Percentiles rank a stretch among this genome's conserved stretches.
Conservation (phyloP, 495 filamentous ascomycete genomes). For the Chlorociboria aeruginascens region DNA sequence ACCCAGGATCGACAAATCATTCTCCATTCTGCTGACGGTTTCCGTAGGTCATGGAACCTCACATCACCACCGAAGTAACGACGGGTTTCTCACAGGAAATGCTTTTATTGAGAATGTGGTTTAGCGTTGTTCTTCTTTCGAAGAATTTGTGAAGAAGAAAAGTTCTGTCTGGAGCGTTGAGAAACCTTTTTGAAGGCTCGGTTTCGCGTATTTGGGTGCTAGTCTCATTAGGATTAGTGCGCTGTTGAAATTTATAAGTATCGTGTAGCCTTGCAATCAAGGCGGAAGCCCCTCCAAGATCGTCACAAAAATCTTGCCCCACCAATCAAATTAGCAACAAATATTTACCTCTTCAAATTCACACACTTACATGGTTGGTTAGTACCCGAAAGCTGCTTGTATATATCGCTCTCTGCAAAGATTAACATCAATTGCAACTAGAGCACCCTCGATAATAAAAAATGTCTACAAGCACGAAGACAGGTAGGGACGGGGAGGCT, state of each 20-base stretch:
- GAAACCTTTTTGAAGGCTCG: not conserved
- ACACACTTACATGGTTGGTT: no score
- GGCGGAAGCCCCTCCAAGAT: not conserved
- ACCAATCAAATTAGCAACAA: not conserved
- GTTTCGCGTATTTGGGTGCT: no score
- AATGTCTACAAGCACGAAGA: slow-evolving; percentile 10
- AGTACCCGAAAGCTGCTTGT: no score
- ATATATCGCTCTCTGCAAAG: no score
- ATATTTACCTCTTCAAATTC: not conserved
- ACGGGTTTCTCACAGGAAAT: slow-evolving; percentile 40
- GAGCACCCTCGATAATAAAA: not conserved
- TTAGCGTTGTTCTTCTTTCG: slow-evolving; percentile 47
- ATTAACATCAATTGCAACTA: no score
- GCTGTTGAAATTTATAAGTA: no score
- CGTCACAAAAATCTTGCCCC: not conserved
- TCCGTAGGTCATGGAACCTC: slow-evolving; percentile 45
- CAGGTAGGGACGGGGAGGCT: slow-evolving; percentile 8
- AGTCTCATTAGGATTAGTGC: no score
- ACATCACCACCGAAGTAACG: slow-evolving; percentile 17
- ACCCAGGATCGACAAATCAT: slow-evolving; percentile 53
- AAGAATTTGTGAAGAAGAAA: slow-evolving; percentile 3
- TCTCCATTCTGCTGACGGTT: slow-evolving; percentile 60
- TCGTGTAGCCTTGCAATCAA: no score
- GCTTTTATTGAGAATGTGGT: slow-evolving; percentile 51
- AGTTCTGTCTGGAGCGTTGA: not conserved